phyloP scores from a whole-genome alignment of 164 flowering plant species.

The Dillenia turbinata region DNA sequence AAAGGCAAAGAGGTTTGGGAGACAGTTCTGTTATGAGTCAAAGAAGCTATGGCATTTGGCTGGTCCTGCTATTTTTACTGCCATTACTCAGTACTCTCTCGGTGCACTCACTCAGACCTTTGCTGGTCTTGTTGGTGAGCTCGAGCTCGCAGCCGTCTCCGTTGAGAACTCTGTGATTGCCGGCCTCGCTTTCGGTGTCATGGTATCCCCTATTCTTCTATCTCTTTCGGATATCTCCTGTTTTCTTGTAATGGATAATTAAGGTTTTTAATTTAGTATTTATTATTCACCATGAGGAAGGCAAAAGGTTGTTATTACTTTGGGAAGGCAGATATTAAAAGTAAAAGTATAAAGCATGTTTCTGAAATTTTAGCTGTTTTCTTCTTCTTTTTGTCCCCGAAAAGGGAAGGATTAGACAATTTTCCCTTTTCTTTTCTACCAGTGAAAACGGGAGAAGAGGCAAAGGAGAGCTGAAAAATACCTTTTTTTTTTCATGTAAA shows the following conservation, averaged over 20 bases:
- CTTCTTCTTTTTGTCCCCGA: no score
- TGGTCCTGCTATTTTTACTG: conserved; percentile 50
- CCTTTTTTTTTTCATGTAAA: no score
- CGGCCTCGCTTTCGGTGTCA: conserved; percentile 53
- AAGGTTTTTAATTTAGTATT: neutral
- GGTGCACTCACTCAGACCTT: conserved; percentile 58
- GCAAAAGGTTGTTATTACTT: neutral
- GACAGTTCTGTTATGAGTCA: conserved; percentile 31
- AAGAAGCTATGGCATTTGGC: conserved; percentile 53
- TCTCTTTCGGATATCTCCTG: neutral
- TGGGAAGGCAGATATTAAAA: neutral
- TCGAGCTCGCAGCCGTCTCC: conserved; percentile 57
- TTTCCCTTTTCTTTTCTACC: no score
- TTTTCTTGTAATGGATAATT: no score
- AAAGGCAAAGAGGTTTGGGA: neutral
- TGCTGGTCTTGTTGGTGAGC: conserved; percentile 40
- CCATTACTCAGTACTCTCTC: conserved; percentile 49
- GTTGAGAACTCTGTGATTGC: conserved; percentile 55
- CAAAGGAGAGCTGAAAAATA: no score
- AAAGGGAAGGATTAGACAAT: no score
- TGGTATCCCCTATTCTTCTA: conserved; percentile 24
- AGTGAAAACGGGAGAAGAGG: no score
- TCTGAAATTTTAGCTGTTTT: no score
- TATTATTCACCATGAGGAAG: no score
- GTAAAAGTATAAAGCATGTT: no score